Base-by-base conservation (phyloP, 345 rosid species). In the Arabis alpina region DNA sequence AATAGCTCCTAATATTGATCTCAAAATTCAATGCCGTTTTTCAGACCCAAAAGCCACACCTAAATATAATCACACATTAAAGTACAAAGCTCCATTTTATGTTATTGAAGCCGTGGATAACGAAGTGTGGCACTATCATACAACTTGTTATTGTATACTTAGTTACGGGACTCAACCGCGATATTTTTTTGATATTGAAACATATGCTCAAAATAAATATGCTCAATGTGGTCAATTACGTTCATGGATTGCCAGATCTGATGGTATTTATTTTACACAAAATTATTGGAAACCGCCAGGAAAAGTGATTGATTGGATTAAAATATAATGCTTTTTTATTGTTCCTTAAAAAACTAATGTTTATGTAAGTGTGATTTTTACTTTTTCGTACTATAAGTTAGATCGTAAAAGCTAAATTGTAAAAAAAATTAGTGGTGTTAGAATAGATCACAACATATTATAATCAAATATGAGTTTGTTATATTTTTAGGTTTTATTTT, bases 191-290 rank as follows among this genome's bases (percentile, higher is more conserved):
- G 47, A 57, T 39, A 19, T 57, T 10, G 47, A 57, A 57, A 48
- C 40, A 13, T 40, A 58, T 23, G 48, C 34, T 39, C 16, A 23
- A 39, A 5, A 3, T 2, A 27, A 27, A 27, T 19, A 4, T 16
- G 15, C 32, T 23, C 10, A 6, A 23, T 58, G 63, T 23, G 63
- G 63, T 6, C 63, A 58, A 2, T 16, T 58, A 23, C 63, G 63
- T 4, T 58, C 63, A 6, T 58, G 63, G 63, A 40, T 40, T 11
- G 48, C 63, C 0, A 58, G 4, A 58, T 1, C 0, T 0, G 16
- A 58, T 58, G 63, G 63, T 1, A 58, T 58, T 58, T 58, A 44
- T 28, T 58, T 39, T 16, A 58, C 63, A 4, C 40, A 15, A 40
- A 58, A n/a, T 39, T 58, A 58, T 23, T 0, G 24, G 1, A 39